A percentile compares a stretch with the other conserved stretches of the same genome.
These are phyloP conservation scores for Coniochaeta ligniaria DNA, from an alignment of 2,329 filamentous ascomycete species.

Conservation along the genomic window DNA sequence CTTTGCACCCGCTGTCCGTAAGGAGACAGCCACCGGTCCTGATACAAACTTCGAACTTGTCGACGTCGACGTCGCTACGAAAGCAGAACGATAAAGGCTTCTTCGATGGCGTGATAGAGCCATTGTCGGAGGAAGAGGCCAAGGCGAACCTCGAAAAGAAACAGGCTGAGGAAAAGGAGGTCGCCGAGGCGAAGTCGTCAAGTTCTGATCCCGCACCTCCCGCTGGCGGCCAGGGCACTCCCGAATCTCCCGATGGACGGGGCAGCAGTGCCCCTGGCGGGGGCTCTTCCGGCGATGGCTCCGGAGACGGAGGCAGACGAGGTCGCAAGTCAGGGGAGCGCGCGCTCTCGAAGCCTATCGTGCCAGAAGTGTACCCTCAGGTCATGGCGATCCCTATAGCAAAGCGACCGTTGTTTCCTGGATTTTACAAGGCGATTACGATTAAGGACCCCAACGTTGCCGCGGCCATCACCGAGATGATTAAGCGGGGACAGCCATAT, in stretches of 20 bases:
- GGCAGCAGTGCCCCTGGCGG: conserved; percentile 52
- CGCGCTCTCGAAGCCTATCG: conserved; percentile 76
- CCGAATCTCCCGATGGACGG: conserved; percentile 45
- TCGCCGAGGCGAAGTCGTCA: conserved; percentile 36
- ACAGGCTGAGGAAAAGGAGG: conserved; percentile 37
- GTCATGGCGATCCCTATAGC: conserved; percentile 96
- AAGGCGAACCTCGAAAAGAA: conserved; percentile 43
- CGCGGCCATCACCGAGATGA: conserved; percentile 88
- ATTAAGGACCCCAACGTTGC: conserved; percentile 90
- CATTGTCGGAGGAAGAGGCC: conserved; percentile 44
- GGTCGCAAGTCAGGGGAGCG: conserved; percentile 67
- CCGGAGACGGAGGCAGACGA: conserved; percentile 60
- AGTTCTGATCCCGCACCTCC: conserved; percentile 30
- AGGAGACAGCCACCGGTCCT: neutral
- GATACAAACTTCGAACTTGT: conserved; percentile 21
- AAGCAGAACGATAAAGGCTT: conserved; percentile 39
- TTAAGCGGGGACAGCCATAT: conserved; percentile 94
- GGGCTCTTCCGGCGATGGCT: conserved; percentile 46
- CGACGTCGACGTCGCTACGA: conserved; percentile 24
- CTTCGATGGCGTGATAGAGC: conserved; percentile 42
- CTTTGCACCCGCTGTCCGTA: neutral
- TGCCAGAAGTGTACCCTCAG: conserved; percentile 94
- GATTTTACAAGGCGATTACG: conserved; percentile 98
- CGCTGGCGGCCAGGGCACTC: conserved; percentile 26
- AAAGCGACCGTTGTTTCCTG: conserved; percentile 87